These are phyloP conservation scores for Phlebopus sp. DNA, from an alignment of 1,284 basidiomycete species.

Conservation along the genomic window DNA sequence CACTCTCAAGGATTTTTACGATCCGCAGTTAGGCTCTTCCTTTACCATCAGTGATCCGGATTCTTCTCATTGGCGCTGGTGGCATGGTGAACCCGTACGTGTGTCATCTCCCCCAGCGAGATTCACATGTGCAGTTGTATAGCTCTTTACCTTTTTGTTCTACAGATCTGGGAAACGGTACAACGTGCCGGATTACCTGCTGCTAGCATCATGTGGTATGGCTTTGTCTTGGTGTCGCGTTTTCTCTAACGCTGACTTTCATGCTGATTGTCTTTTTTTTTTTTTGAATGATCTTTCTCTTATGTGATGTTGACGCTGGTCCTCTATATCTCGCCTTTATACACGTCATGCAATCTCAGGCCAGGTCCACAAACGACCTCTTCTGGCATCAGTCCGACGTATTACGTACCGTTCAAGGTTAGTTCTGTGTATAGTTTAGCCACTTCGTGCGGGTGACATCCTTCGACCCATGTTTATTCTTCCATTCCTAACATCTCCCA, in stretches of 20 bases:
- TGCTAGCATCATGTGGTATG: constrained; percentile 85
- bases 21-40: constrained; percentile 53
- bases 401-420: constrained; percentile 74
- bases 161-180: constrained; percentile 85
- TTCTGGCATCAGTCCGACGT: constrained; percentile 62
- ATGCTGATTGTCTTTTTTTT: too few relatives aligned
- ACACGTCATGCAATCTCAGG: constrained; percentile 41
- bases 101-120: not conserved
- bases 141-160: not conserved
- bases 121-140: not conserved
- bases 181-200: constrained; percentile 66
- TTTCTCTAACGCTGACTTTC: not conserved
- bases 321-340: too few relatives aligned
- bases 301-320: not conserved
- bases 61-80: constrained; percentile 69
- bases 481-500: not conserved
- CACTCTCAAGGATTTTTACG: constrained; percentile 90
- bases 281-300: not conserved
- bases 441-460: not conserved
- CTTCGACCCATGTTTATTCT: not conserved
- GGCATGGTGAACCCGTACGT: constrained; percentile 82
- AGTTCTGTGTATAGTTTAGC: constrained; percentile 20
- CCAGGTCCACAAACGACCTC: constrained; percentile 73
- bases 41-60: constrained; percentile 68
- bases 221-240: constrained; percentile 10